Base-by-base conservation (phyloP, 257 asterid species). In the Lycium barbarum region DNA sequence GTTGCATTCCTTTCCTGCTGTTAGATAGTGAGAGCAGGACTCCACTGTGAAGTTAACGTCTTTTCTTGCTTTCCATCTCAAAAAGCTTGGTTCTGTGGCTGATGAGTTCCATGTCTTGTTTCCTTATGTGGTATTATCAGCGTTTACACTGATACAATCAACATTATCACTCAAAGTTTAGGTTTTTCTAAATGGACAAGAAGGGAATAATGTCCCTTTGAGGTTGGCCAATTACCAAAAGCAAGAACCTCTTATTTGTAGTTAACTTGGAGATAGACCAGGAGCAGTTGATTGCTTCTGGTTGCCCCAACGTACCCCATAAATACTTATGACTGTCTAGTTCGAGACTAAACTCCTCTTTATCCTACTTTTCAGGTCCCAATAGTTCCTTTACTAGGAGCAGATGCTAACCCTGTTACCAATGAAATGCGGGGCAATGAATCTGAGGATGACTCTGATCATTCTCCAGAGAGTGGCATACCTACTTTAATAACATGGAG, bases 361-460 rank as follows among this genome's bases (percentile, higher is more conserved):
- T 84, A 86, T 51, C 85, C 74, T 76, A 72, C 51, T 53, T 73
- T 86, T 79, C 95, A 96, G 99, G 93, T 90, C 61, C 95, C 98
- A 73, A 91, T 84, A 73, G 84, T 84, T 84, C 96, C 99, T 79
- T 81, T 93, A 61, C 94, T 81, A 84, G 89, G 92, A 84, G 90
- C 90, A 83, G 89, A 88, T 88, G 91, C 33, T 74, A 86, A 92
- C 20, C 86, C 92, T 61, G 82, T 66, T 57, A 83, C 86, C 86
- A 88, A 76, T 89, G 90, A 85, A 47, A 83, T 89, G 86, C 84
- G 84, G 88, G 91, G 85, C 82, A 62, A 43, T 85, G 91, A 82
- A 83, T 66, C 49, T 33, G 65, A 9, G 26, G 88, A 36, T 26
- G 67, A 65, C 22, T 62, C 49, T 33, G 81, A 76, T 63, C 71